Evolutionary conservation across 805 yeast species (phyloP), one percentile per base, ranked within the genome.

Genomic region (Teunomyces stri): DNA sequence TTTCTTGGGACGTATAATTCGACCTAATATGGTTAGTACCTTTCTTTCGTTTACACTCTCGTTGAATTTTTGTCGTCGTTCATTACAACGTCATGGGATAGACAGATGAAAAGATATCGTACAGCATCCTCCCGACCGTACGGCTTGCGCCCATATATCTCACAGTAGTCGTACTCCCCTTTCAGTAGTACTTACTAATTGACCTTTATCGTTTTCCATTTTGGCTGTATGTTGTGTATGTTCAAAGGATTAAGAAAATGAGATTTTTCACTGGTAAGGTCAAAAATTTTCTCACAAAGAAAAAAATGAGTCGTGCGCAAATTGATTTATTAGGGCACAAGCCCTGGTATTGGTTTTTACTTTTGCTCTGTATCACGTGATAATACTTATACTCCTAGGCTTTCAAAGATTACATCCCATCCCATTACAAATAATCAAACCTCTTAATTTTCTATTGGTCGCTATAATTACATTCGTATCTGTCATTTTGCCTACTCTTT

Each of bases 1-100:
- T 94, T 94, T 87, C 99, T 89, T 84, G 99, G 99, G 79, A 92
- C 96, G 96, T 94, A 94, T 80, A 94, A 90, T 86, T 94, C 99
- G 79, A 94, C 97, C 97, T 89, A 65, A 45, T 51, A 37, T 33
- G 30, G 70, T 69, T 68, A 66, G 74, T 65, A 64, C 10, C 25
- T 38, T 25, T 18, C 34, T 31, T 15, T 5, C 25, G 2, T 22
- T 25, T 25, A 25, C 6, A 25, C 18, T 31, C 16, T 10, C n/a
- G n/a, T n/a, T n/a, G n/a, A n/a, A n/a, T n/a, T n/a, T 31, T 31
- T 31, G 18, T 25, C 27, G 27, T 25, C 27, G 27, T 25, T 25
- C 27, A 9, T 7, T 11, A 31, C 34, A n/a, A 31, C 34, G 34
- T 31, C 18, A n/a, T n/a, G 34, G 34, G 16, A 4, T 11, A n/a